phyloP scores from a whole-genome alignment of 169 alveolate genomes.

The Amoebophrya sp. region DNA sequence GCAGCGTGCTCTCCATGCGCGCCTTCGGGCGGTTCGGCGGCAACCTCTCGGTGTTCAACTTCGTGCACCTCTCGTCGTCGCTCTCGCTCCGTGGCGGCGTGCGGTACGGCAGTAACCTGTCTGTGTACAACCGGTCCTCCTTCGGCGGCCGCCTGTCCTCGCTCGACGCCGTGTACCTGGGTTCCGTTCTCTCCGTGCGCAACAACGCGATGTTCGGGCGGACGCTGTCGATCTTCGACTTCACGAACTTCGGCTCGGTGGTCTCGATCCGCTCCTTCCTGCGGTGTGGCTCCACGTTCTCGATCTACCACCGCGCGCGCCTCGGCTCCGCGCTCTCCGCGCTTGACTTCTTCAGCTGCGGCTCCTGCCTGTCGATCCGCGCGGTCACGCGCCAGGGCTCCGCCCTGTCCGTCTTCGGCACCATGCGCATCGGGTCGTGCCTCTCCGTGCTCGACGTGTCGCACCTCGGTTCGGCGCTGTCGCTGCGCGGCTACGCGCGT shows the following conservation, averaged over 20 bases:
- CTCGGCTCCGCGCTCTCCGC: neutral
- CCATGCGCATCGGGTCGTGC: neutral
- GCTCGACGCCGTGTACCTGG: too few species aligned
- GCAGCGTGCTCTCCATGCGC: neutral
- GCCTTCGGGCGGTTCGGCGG: constrained; percentile 3
- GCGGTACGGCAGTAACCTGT: neutral
- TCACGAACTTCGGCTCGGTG: neutral
- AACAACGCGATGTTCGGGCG: neutral
- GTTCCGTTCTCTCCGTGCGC: neutral
- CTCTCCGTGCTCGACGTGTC: neutral
- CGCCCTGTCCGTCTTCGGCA: neutral
- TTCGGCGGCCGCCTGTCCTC: too few species aligned
- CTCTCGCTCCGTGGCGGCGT: neutral
- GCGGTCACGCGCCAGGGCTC: neutral
- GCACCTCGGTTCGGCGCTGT: neutral
- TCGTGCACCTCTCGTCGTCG: neutral
- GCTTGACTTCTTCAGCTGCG: neutral
- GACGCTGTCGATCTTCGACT: neutral
- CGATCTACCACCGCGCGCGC: neutral
- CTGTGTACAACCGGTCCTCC: neutral
- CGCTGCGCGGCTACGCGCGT: neutral
- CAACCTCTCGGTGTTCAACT: neutral
- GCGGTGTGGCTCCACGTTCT: neutral
- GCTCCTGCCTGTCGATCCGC: neutral
- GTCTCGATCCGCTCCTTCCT: neutral